phyloP scores from a whole-genome alignment of 805 yeast species.

The Komagataella ulmi region DNA sequence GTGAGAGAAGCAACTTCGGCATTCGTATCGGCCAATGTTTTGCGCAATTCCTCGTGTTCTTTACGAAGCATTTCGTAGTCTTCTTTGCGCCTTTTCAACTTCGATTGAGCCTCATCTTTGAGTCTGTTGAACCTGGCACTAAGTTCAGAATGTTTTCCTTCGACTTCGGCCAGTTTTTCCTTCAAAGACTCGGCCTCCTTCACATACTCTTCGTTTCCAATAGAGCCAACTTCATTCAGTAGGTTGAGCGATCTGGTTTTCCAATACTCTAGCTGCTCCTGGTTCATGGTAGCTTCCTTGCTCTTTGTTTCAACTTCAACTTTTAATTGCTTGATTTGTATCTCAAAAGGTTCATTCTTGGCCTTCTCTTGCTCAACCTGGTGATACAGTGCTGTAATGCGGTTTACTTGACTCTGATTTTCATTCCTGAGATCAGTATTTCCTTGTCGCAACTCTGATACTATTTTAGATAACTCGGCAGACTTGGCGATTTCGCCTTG shows the following conservation, averaged over 20 bases:
- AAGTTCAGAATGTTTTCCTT: slow-evolving; percentile 3
- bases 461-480: slow-evolving; percentile 40
- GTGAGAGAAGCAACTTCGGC: not conserved
- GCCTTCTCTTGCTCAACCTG: slow-evolving; percentile 18
- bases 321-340: slow-evolving; percentile 7
- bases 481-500: slow-evolving; percentile 32
- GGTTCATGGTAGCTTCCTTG: slow-evolving; percentile 29
- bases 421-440: slow-evolving; percentile 51
- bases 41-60: slow-evolving; percentile 9
- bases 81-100: slow-evolving; percentile 13
- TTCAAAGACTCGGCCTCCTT: slow-evolving; percentile 9
- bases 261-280: slow-evolving; percentile 49
- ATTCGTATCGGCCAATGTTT: slow-evolving; percentile 1
- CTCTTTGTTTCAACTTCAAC: slow-evolving; percentile 25
- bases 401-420: slow-evolving; percentile 16
- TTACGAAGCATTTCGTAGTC: slow-evolving; percentile 9
- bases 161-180: slow-evolving; percentile 4
- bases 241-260: slow-evolving; percentile 36
- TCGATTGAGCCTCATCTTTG: slow-evolving; percentile 17
- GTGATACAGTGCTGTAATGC: slow-evolving; percentile 24
- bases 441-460: slow-evolving; percentile 55
- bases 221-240: slow-evolving; percentile 32
- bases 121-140: slow-evolving; percentile 14
- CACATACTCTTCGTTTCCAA: slow-evolving; percentile 14
- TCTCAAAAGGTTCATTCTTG: slow-evolving; percentile 28